Evolutionary conservation across 805 yeast genomes (phyloP), one percentile per base, ranked within the genome.

Genomic region (Diddensiella caesifluorescens): DNA sequence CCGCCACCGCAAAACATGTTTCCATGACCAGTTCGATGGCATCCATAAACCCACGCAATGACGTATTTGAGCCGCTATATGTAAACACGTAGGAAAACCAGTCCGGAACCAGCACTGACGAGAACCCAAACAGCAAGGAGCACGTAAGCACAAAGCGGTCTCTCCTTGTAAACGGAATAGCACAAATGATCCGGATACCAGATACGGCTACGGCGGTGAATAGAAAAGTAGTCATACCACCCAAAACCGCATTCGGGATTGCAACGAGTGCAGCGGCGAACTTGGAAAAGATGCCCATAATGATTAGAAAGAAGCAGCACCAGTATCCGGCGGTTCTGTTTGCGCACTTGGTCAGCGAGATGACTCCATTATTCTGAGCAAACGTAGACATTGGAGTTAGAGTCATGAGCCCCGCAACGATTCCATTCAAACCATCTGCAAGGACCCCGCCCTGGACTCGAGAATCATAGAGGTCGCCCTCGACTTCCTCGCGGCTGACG

Each of bases 311-410:
- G 68, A 85, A 75, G 49, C 85, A 81, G 65, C 84, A 76, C 77
- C 85, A 82, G 62, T 77, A 79, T 29, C 92, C 97, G 19, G 77
- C 86, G 38, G 73, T 69, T 66, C 94, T 75, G 55, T 85, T 80
- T 36, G 95, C 96, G 66, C 95, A 87, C 61, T 85, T 86, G 37
- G 96, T 89, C 61, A 89, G 73, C 31, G 95, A 80, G 51, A 88
- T 87, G 45, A 88, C 95, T 70, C 96, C 96, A 61, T 89, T 89
- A 66, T 89, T 89, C 65, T 88, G 96, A 10, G 96, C 95, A 68
- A 89, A 89, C 0, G 92, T 82, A 9, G 94, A 80, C 77, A 87
- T 71, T 44, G 96, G 95, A n/a, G 95, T 83, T 42, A 83, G 67
- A 16, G 95, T 87, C 73, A 78, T 74, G 34, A 88, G 68, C 32